A percentile compares a stretch with the other conserved stretches of the same genome.
phyloP scores from a whole-genome alignment of 768 basidiomycete genomes.

The Kwoniella botswanensis region DNA sequence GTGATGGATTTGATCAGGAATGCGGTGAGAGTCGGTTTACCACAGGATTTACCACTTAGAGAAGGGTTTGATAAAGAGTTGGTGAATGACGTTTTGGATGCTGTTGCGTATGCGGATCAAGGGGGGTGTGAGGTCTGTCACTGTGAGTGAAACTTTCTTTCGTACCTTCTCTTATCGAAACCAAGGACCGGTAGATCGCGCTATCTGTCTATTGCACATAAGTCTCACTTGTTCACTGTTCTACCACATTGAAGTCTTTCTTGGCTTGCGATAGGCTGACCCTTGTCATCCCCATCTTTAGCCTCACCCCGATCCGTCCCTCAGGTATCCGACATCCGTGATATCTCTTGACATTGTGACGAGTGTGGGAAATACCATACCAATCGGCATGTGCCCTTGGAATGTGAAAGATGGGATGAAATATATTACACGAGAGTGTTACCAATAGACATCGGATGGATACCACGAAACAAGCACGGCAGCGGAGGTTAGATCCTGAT shows the following conservation, averaged over 20 bases:
- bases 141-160: conserved; percentile 4
- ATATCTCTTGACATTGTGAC: conserved; percentile 28
- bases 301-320: neutral
- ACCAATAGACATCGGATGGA: neutral
- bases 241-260: too few relatives aligned
- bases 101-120: conserved; percentile 10
- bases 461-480: neutral
- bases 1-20: conserved; percentile 20
- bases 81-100: conserved; percentile 23
- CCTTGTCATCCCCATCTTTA: neutral
- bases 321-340: conserved; percentile 6
- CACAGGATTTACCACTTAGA: conserved; percentile 33
- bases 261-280: neutral
- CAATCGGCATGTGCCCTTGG: neutral
- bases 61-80: conserved; percentile 32
- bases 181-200: neutral
- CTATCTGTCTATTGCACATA: too few relatives aligned
- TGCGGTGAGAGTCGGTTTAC: conserved; percentile 20
- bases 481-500: too few relatives aligned
- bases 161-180: neutral
- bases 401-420: neutral
- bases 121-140: conserved; percentile 8
- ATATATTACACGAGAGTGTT: neutral
- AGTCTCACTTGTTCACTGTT: too few relatives aligned
- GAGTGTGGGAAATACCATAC: conserved; percentile 14